Conservation (phyloP, 257 asterid species). For the Cinchona pubescens region DNA sequence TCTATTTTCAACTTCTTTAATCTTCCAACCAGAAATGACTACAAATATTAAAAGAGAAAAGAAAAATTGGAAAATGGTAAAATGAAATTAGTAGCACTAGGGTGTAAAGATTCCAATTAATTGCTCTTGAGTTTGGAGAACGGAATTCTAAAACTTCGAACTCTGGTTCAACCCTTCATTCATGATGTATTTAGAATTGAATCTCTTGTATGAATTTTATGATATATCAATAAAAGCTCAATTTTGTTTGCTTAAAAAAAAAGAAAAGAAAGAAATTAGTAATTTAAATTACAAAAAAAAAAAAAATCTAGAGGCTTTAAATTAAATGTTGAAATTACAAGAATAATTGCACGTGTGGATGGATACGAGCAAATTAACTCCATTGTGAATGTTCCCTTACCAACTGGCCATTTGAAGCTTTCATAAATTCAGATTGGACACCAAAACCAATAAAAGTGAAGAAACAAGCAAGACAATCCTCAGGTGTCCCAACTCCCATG, state of each 20-base stretch:
- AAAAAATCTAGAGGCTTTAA: not conserved
- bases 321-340: not conserved
- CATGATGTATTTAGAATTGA: too few relatives aligned
- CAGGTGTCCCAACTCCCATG: constrained; percentile 18
- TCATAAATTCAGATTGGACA: constrained; percentile 5
- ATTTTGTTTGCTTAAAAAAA: too few relatives aligned
- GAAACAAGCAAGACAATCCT: constrained; percentile 20
- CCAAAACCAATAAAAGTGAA: not conserved
- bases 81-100: not conserved
- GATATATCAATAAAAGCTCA: too few relatives aligned
- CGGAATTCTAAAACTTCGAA: too few relatives aligned
- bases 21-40: not conserved
- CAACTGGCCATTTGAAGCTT: constrained; percentile 50
- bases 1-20: not conserved
- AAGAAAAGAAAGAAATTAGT: too few relatives aligned
- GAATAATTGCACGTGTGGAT: not conserved
- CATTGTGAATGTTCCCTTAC: constrained; percentile 47
- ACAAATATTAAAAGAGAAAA: not conserved
- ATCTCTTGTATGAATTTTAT: too few relatives aligned
- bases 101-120: too few relatives aligned
- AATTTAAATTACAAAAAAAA: too few relatives aligned
- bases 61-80: not conserved
- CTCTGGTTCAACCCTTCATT: too few relatives aligned
- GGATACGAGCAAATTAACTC: not conserved
- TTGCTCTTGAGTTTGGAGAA: too few relatives aligned